Evolutionary conservation across 2,329 filamentous ascomycete species (phyloP), one percentile per base, ranked within the genome.

Genomic region (Neofusicoccum kwambonambiense): DNA sequence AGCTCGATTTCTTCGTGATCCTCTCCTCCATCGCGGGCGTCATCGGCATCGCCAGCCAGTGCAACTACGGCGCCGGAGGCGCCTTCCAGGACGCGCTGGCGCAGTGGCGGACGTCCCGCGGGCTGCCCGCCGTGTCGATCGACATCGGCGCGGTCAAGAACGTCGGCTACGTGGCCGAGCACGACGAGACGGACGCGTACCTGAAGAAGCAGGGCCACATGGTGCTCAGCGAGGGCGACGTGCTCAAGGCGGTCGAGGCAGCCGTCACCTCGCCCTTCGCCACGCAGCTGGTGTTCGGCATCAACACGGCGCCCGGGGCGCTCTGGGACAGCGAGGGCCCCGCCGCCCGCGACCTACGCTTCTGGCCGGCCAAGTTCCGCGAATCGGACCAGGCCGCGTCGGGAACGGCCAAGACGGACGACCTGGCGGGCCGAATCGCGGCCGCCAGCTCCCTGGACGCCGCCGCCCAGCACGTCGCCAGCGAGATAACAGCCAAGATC

Each of bases 41-140:
- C 4, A 4, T 68, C 7, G 70, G 58, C 2, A 15, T 65, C n/a
- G 39, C 67, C 0, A 68, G 68, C 6, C 70, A 74, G 61, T 69
- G 4, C 13, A 66, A 70, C 5, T 75, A 75, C 63, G 73, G 68
- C 8, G 65, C 72, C 13, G 70, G 66, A 8, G 73, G 73, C 45
- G 66, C 73, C 1, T 76, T 73, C 62, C 69, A 75, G 19, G 74
- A 76, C 44, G 57, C 66, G 1, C 56, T 75, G 1, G 72, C 73
- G 3, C 66, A 66, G 0, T 66, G 72, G n/a, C 70, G 72, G 13
- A 68, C 56, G 4, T 12, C 22, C 2, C 57, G 31, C 2, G 71
- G 70, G 2, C 63, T 71, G 11, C 35, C 42, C 44, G 66, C 56
- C n/a, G 61, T 62, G 2, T 19, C 52, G 15, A 27, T 62, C n/a